Base-by-base conservation (phyloP, 305 asterid species). In the Nicotiana rustica region DNA sequence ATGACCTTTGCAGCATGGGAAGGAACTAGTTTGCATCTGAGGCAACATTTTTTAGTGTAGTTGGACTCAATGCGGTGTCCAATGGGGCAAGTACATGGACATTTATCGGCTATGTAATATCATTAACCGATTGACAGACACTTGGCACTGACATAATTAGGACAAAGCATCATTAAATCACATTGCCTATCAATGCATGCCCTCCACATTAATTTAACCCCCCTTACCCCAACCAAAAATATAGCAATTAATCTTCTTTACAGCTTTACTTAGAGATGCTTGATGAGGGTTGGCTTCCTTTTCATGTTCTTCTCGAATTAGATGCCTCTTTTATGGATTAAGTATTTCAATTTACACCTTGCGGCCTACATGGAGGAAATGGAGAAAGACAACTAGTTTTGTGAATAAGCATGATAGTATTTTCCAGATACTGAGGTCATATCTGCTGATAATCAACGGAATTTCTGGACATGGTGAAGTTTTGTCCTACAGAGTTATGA, bases 281-380 rank as follows among this genome's bases (percentile, higher is more conserved):
- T 70, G 12, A 19, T 71, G 38, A 47, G 38, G 78, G 14, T 47
- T 71, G 36, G 25, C 19, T 71, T 47, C 61, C 38, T 19, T 70
- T 44, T 71, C 36, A 47, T 71, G 19, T 44, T 10, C 78, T 71
- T 19, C 78, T 10, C 38, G 13, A 44, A 71, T 71, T 21, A 71
- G 14, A 21, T 71, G 31, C 78, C 61, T 44, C 33, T 6, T 71
- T 71, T 71, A 49, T 52, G 25, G 62, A 14, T 75, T 75, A 49
- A 25, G 64, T 52, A 75, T 75, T 75, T 75, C 65, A 52, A 75
- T 25, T 25, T 75, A 75, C 79, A 52, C 17, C 13, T 25, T 75
- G 47, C 79, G 9, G 15, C 47, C 65, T 52, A 15, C 47, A 52
- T 29, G 65, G 47, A 52, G 80, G 15, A 75, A 29, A 75, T 29